phyloP scores from a whole-genome alignment of 2,329 filamentous ascomycete species.

The Cadophora luteo-olivacea region DNA sequence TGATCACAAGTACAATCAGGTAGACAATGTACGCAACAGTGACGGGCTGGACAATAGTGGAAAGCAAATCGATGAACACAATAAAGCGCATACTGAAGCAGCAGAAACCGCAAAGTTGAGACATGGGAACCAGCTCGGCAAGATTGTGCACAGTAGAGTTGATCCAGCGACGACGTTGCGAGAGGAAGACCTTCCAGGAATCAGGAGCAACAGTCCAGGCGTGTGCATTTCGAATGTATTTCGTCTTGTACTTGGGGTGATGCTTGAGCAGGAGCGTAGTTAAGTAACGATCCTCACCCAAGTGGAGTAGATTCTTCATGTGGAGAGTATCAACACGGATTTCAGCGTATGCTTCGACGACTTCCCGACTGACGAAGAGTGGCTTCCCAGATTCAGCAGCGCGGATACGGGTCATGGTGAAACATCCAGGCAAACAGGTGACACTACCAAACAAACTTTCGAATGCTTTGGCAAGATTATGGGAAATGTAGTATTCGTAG shows the following conservation, averaged over 20 bases:
- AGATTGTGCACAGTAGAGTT: conserved; percentile 99
- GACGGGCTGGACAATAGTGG: conserved; percentile 90
- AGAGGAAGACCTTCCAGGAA: conserved; percentile 92
- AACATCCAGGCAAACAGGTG: conserved; percentile 97
- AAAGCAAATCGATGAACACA: conserved; percentile 91
- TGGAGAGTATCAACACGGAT: conserved; percentile 97
- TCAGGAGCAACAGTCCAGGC: conserved; percentile 98
- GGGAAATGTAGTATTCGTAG: conserved; percentile 99
- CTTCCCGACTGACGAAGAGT: conserved; percentile 91
- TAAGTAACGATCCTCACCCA: conserved; percentile 97
- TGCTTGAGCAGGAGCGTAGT: conserved; percentile 93
- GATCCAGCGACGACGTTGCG: conserved; percentile 98
- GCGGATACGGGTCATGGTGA: conserved; percentile 98
- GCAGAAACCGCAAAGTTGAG: conserved; percentile 98
- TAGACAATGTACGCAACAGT: conserved; percentile 90
- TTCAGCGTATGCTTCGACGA: conserved; percentile 86
- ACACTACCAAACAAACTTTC: conserved; percentile 97
- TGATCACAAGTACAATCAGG: conserved; percentile 76
- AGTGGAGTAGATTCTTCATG: conserved; percentile 97
- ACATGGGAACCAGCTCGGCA: conserved; percentile 90
- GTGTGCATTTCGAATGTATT: conserved; percentile 90
- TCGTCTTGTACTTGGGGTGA: conserved; percentile 96
- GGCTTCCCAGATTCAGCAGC: conserved; percentile 95
- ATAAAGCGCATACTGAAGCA: conserved; percentile 99
- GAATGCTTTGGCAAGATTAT: conserved; percentile 96